These are phyloP conservation scores for Calophaca sinica DNA, from an alignment of 306 rosid species.

Conservation along the genomic window DNA sequence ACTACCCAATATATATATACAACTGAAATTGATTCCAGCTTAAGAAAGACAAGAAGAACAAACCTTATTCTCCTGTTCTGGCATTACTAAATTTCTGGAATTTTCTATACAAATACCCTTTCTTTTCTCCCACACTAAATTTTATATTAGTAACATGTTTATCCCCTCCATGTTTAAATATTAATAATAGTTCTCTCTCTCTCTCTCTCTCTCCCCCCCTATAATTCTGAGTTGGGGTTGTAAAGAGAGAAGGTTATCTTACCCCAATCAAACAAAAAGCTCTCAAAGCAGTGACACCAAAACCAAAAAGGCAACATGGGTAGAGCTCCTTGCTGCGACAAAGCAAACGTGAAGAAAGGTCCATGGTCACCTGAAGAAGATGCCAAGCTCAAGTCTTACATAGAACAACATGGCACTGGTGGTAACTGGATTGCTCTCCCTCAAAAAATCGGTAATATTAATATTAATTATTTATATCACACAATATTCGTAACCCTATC, in stretches of 20 bases:
- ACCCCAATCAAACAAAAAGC: slow-evolving; percentile 49
- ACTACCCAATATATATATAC: slow-evolving; percentile 35
- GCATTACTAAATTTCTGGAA: slow-evolving; percentile 60
- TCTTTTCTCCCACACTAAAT: slow-evolving; percentile 50
- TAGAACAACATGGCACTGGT: slow-evolving; percentile 57
- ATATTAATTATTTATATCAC: background rate
- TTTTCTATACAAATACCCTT: slow-evolving; percentile 50
- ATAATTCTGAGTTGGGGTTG: slow-evolving; percentile 44
- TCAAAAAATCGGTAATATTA: slow-evolving; percentile 65
- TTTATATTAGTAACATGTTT: slow-evolving; percentile 50
- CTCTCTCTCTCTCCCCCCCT: slow-evolving; percentile 51
- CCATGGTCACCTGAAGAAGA: slow-evolving; percentile 69
- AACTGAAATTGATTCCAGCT: slow-evolving; percentile 57
- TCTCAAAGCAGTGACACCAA: slow-evolving; percentile 42
- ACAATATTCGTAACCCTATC: slow-evolving; percentile 1
- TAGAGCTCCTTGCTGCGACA: slow-evolving; percentile 81
- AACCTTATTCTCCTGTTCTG: slow-evolving; percentile 69
- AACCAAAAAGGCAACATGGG: slow-evolving; percentile 62
- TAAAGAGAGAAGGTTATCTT: slow-evolving; percentile 40
- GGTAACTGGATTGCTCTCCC: slow-evolving; percentile 66
- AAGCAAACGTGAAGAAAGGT: slow-evolving; percentile 65
- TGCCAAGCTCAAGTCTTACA: slow-evolving; percentile 55
- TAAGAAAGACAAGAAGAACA: slow-evolving; percentile 89
- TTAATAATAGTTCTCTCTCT: slow-evolving; percentile 25
- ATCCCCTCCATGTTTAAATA: slow-evolving; percentile 54